Base-by-base conservation (phyloP, 768 basidiomycete species). In the Calocybe gangraenosa region DNA sequence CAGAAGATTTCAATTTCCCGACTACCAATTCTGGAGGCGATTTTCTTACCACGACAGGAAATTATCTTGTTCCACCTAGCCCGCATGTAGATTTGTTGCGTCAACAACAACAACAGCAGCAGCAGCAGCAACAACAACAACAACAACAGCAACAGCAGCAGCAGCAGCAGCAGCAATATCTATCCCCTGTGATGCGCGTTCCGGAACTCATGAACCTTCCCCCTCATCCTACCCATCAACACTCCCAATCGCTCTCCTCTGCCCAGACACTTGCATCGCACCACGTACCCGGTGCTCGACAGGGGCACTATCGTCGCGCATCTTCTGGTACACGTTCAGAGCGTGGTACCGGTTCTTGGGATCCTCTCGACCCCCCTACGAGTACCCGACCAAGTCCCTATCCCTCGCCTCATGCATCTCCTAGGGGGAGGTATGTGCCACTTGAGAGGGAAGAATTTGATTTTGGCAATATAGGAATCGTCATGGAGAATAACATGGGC, bases 391-490 rank as follows among this genome's bases (percentile, higher is more conserved):
- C 76, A 2, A 80, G 73, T 40, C 87, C 81, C 2, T 88, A 83
- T 58, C 84, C 84, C 0, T 78, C 75, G 36, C 84, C 85, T 14
- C 78, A 79, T 30, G 82, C 81, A 3, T 80, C 77, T 42, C 85
- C 85, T 18, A 68, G 76, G 19, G 68, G 71, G 2, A 62, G 69
- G 6, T 75, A 79, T 55, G 7, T 47, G 17, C 43, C 22, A 8
- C 52, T 53, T 3, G 76, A 82, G 22, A 67, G 84, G 10, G 46
- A 53, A 5, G 64, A 63, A 13, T 62, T 61, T 42, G 64, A 53
- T 20, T 55, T 47, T 8, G 56, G 50, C 21, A 46, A 39, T 7
- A 14, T 35, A 5, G 34, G 34, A 14, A 33, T 56, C 50, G 23
- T 5, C 6, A 52, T 52, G 13, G 41, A 35, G 23, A 40, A 36